Evolutionary conservation across 805 yeast species (phyloP).

Genomic region (Pichia phayaonensis): DNA sequence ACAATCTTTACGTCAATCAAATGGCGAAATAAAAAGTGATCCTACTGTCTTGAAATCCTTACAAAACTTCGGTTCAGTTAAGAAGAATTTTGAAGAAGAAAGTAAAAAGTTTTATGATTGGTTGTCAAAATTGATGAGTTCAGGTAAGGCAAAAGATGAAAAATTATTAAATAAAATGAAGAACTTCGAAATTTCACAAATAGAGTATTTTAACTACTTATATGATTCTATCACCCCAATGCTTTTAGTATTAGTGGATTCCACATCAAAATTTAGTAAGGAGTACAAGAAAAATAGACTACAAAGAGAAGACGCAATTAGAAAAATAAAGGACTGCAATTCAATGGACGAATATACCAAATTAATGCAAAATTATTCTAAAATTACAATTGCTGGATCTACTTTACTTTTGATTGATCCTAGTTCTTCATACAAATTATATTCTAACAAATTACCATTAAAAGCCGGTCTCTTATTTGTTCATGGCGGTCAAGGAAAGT

Average conservation of each 20-base stretch:
- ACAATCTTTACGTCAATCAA: constrained; percentile 5
- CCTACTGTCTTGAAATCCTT: background rate
- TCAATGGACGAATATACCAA: constrained; percentile 25
- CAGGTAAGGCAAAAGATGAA: constrained; percentile 29
- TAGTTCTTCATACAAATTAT: constrained; percentile 1
- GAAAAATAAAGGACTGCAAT: constrained; percentile 14
- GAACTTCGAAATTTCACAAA: constrained; percentile 25
- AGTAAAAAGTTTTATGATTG: constrained; percentile 31
- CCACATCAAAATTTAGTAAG: background rate
- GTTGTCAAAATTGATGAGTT: constrained; percentile 27
- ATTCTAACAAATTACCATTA: constrained; percentile 2
- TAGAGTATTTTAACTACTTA: constrained; percentile 26
- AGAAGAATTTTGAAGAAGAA: constrained; percentile 29
- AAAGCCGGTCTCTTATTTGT: constrained; percentile 47
- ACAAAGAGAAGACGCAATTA: constrained; percentile 15
- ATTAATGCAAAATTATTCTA: constrained; percentile 32
- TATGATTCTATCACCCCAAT: constrained; percentile 20
- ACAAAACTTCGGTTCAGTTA: constrained; percentile 12
- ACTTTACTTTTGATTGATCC: constrained; percentile 3
- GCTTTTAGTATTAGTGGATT: constrained; percentile 8
- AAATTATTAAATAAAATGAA: constrained; percentile 26
- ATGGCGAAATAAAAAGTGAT: constrained; percentile 2
- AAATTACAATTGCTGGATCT: background rate
- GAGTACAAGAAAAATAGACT: constrained; percentile 10
- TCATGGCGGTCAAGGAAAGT: constrained; percentile 51